Conservation (phyloP, 495 filamentous ascomycete species). For the Neurospora sp. region DNA sequence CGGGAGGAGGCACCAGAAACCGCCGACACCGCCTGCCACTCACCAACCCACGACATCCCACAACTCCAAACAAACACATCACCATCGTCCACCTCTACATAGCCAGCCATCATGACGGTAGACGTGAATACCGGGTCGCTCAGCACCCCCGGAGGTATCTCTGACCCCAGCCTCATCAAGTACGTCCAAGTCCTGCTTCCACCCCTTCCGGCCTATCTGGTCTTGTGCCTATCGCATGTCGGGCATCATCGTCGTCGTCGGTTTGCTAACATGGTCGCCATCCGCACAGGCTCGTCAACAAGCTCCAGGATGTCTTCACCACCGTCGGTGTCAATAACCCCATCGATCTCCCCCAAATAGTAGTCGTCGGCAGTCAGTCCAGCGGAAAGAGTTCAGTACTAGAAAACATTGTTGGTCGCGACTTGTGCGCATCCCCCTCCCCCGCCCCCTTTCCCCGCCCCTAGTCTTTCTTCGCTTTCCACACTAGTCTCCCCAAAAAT, state of each 20-base stretch:
- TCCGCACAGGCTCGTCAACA: constrained; percentile 78
- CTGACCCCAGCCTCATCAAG: constrained; percentile 52
- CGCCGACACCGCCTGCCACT: not conserved
- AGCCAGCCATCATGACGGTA: constrained; percentile 17
- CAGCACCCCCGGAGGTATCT: constrained; percentile 41
- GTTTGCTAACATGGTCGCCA: constrained; percentile 18
- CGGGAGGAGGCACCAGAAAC: not conserved
- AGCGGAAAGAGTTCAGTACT: constrained; percentile 99
- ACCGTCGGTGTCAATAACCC: constrained; percentile 98
- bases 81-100: constrained; percentile 1
- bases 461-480: constrained; percentile 1
- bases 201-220: not conserved
- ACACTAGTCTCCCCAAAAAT: not conserved
- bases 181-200: constrained; percentile 16
- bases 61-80: not conserved
- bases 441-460: constrained; percentile 3
- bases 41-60: not conserved
- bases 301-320: constrained; percentile 97
- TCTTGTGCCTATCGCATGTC: constrained; percentile 4
- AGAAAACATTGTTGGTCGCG: constrained; percentile 97
- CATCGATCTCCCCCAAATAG: constrained; percentile 98
- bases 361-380: constrained; percentile 96
- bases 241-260: constrained; percentile 9
- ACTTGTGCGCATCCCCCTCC: constrained; percentile 63
- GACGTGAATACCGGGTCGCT: constrained; percentile 24